These are phyloP conservation scores for Fagopyrum homotropicum DNA, from an alignment of 148 eudicot species.

Conservation along the genomic window DNA sequence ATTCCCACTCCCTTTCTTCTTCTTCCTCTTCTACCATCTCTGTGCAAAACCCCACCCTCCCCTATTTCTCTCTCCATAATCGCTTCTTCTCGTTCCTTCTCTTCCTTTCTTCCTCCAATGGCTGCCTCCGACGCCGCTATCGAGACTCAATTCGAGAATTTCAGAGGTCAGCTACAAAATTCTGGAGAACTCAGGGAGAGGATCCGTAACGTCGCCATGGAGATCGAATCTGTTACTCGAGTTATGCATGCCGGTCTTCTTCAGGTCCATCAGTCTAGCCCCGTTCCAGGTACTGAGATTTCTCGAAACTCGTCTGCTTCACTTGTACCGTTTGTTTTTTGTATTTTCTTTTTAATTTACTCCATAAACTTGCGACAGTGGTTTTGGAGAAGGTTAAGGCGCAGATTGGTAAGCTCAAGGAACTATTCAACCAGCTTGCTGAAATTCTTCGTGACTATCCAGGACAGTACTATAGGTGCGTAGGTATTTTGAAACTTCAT, in stretches of 20 bases:
- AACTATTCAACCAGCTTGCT: conserved; percentile 54
- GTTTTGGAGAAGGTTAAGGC: conserved; percentile 73
- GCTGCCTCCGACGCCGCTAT: conserved; percentile 37
- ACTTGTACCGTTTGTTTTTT: not conserved
- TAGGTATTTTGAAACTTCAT: not conserved
- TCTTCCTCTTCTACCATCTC: conserved; percentile 6
- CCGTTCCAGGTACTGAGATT: conserved; percentile 48
- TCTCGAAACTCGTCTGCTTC: not conserved
- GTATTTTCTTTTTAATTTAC: not conserved
- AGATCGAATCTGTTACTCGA: conserved; percentile 64
- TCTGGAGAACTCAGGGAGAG: conserved; percentile 62
- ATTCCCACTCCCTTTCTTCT: not conserved
- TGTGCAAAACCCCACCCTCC: conserved; percentile 2
- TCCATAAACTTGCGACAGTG: conserved; percentile 29
- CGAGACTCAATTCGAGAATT: conserved; percentile 64
- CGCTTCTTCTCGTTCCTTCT: conserved; percentile 14
- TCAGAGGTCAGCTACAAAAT: conserved; percentile 53
- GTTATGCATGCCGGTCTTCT: conserved; percentile 70
- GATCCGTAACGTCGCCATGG: conserved; percentile 47
- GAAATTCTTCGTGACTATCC: conserved; percentile 74
- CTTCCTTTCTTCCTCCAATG: conserved; percentile 33
- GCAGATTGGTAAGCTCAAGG: conserved; percentile 59
- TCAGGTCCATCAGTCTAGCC: conserved; percentile 81
- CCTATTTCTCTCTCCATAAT: conserved; percentile 10
- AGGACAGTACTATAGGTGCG: conserved; percentile 86